Base-by-base conservation (phyloP, 148 eudicot genomes). In the Bassia scoparia region DNA sequence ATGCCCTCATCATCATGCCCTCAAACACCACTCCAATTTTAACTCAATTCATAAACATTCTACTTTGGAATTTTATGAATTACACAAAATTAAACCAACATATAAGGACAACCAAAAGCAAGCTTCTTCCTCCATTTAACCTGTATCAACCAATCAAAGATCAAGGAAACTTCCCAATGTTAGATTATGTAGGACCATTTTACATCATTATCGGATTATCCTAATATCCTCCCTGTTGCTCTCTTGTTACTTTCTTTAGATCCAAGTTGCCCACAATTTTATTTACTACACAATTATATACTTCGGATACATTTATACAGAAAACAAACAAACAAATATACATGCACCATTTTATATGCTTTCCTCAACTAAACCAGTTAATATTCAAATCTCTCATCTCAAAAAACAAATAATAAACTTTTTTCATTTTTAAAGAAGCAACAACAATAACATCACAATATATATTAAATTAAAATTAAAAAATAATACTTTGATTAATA, bases 1-100 rank as follows among this genome's bases (percentile, higher is more conserved):
- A 78, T 77, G 75, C 70, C 79, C 77, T 88, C 71, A 74, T 78
- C 98, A 93, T 93, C 74, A 31, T 82, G 70, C 24, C 66, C 54
- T 61, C 66, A 52, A 62, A 43, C 30, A 41, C 13, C 0, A 20
- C 75, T 24, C 58, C 21, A 43, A 64, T 56, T 46, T 41, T 7
- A 41, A 44, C 61, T 64, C 65, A 71, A 77, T 77, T 66, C 73
- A 64, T 73, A 4, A 55, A 23, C 3, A 0, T 15, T 49, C 20
- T 49, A 18, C 18, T 18, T n/a, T 15, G 21, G 4, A 53, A 53
- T 53, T 21, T 30, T 34, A 63, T 50, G 8, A 16, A 68, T 35
- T 70, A 71, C 11, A 52, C 33, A 77, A 55, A 77, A 55, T 38
- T 52, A 70, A 44, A 17, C 16, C 56, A 55, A 68, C n/a, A n/a